Evolutionary conservation across 306 rosid genomes (phyloP), one percentile per base, ranked within the genome.

Genomic region (Canavalia ensiformis): DNA sequence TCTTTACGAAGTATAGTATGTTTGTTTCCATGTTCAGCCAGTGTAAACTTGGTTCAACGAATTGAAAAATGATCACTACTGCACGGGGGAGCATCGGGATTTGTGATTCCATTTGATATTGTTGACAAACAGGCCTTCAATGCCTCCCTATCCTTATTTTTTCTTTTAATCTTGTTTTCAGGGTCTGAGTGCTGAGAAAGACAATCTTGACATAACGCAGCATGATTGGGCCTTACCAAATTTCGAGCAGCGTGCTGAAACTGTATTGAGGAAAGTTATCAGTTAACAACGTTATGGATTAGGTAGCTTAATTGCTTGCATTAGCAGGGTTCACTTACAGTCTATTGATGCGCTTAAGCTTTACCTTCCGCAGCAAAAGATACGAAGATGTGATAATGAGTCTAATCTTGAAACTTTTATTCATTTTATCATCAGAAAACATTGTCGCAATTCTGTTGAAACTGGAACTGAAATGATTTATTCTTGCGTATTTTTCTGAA

Each of bases 121-220:
- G 25, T 18, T 18, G 25, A 18, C 25, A 18, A 18, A 18, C 25
- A 18, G 25, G 25, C 25, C 25, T 18, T 18, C 25, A 18, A 18
- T 18, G 25, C 25, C 25, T 58, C 11, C 58, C 39, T 50, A 34
- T 81, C 84, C 84, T 73, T 10, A 81, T 35, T 64, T 51, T 37
- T 33, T 25, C 7, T 35, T 41, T 39, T 28, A 28, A 70, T 55
- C 45, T 75, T 86, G 71, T 83, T 79, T 70, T 56, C 94, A 96
- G 99, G 91, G 95, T 82, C 87, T 92, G 86, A 78, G 97, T 71
- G 95, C 92, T 59, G 97, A 94, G 90, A 94, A 94, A 84, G 98
- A 94, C 89, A 87, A 88, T 83, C 92, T 94, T 28, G 98, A 94
- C 90, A 94, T 94, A 82, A 84, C 92, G n/a, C 98, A 92, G 83